phyloP scores from a whole-genome alignment of 345 rosid genomes.

The Tarenaya hassleriana region DNA sequence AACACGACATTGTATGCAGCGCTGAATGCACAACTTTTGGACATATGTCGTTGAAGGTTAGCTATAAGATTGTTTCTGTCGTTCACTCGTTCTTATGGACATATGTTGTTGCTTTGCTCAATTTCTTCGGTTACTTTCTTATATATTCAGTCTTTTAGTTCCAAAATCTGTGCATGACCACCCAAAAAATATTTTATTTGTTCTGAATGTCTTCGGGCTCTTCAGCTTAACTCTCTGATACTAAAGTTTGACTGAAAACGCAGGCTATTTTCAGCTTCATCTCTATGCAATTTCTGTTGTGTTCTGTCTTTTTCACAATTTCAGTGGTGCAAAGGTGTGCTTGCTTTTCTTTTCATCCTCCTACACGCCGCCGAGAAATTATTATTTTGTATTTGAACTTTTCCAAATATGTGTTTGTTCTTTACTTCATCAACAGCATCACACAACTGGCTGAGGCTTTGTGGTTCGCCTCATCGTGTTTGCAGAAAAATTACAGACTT shows the following conservation, averaged over 20 bases:
- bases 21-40: slow-evolving; percentile 89
- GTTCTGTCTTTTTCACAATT: slow-evolving; percentile 97
- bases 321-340: slow-evolving; percentile 97
- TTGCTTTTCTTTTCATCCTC: neutral
- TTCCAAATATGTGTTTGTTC: slow-evolving; percentile 20
- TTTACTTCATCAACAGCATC: slow-evolving; percentile 50
- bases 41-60: slow-evolving; percentile 81
- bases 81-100: slow-evolving; percentile 7
- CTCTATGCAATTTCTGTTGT: slow-evolving; percentile 93
- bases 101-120: neutral
- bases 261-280: slow-evolving; percentile 98
- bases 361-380: slow-evolving; percentile 4
- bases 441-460: slow-evolving; percentile 98
- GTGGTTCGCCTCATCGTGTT: slow-evolving; percentile 96
- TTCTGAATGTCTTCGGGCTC: neutral
- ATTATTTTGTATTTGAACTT: neutral
- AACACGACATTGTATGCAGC: slow-evolving; percentile 89
- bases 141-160: slow-evolving; percentile 2
- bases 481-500: slow-evolving; percentile 93
- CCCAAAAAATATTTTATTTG: slow-evolving; percentile 5
- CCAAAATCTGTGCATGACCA: slow-evolving; percentile 1
- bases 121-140: neutral
- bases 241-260: slow-evolving; percentile 16
- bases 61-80: slow-evolving; percentile 26
- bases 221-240: slow-evolving; percentile 4